A percentile compares a stretch with the other conserved stretches of the same genome.
Conservation (phyloP, 495 filamentous ascomycete genomes). For the Penicillium pancosmium region DNA sequence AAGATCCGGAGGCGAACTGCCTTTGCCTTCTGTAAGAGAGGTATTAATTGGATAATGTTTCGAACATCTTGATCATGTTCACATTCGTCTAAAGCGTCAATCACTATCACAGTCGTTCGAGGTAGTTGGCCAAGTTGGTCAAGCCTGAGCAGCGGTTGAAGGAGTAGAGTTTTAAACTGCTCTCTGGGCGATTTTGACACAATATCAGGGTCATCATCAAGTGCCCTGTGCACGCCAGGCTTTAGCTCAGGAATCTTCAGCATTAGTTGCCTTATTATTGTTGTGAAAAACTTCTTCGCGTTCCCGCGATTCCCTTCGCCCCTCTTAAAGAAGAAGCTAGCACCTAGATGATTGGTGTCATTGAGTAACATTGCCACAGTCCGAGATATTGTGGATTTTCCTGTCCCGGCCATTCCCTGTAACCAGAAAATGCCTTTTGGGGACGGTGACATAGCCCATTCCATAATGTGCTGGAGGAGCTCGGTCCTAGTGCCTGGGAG, state of each 20-base stretch:
- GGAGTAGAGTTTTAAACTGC: constrained; percentile 54
- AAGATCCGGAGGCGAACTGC: constrained; percentile 31
- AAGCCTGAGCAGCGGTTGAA: constrained; percentile 36
- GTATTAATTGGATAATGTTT: constrained; percentile 41
- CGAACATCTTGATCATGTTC: constrained; percentile 40
- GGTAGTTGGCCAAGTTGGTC: not conserved
- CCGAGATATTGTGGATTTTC: constrained; percentile 48
- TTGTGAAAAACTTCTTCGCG: constrained; percentile 46
- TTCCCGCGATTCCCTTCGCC: constrained; percentile 45
- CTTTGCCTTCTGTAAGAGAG: constrained; percentile 17
- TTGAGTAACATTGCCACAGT: constrained; percentile 28
- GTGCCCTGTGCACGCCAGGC: constrained; percentile 35
- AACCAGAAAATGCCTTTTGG: constrained; percentile 46
- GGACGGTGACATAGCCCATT: constrained; percentile 29
- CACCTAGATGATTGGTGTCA: constrained; percentile 23
- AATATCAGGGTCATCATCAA: constrained; percentile 41
- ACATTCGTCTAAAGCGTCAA: constrained; percentile 60
- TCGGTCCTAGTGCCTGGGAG: constrained; percentile 36
- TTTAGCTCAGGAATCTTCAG: constrained; percentile 28
- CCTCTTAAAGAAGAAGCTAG: constrained; percentile 57
- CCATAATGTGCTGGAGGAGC: constrained; percentile 30
- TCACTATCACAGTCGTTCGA: constrained; percentile 37
- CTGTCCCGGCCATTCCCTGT: constrained; percentile 46
- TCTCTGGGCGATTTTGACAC: constrained; percentile 37
- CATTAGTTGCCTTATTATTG: constrained; percentile 44